A percentile compares a stretch with the other conserved stretches of the same genome.
phyloP scores from a whole-genome alignment of 2,329 filamentous ascomycete genomes.

The Aspergillus sergii region DNA sequence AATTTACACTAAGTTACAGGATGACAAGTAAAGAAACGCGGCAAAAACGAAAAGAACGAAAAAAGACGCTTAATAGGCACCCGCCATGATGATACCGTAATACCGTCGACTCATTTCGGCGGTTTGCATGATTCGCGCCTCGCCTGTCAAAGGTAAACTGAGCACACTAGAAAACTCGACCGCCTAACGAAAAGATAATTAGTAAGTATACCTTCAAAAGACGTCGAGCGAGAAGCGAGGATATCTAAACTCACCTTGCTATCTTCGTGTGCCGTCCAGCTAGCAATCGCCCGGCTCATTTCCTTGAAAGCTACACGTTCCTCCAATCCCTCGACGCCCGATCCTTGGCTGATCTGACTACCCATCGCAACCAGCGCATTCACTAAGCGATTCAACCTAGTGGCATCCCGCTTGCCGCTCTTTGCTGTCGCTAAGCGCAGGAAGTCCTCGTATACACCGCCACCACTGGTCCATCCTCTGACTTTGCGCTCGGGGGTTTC shows the following conservation, averaged over 20 bases:
- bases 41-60: not conserved
- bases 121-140: slow-evolving; percentile 70
- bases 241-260: slow-evolving; percentile 55
- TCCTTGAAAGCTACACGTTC: slow-evolving; percentile 77
- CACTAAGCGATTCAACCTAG: slow-evolving; percentile 48
- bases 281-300: slow-evolving; percentile 75
- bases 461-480: slow-evolving; percentile 75
- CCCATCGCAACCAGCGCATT: slow-evolving; percentile 50
- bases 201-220: not conserved
- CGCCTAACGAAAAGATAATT: slow-evolving; percentile 21
- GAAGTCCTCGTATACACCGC: slow-evolving; percentile 74
- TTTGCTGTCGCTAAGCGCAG: slow-evolving; percentile 51
- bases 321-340: slow-evolving; percentile 57
- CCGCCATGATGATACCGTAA: slow-evolving; percentile 66
- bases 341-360: slow-evolving; percentile 46
- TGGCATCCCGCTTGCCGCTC: slow-evolving; percentile 43
- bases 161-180: slow-evolving; percentile 43
- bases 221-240: not conserved
- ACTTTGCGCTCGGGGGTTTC: slow-evolving; percentile 63
- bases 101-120: slow-evolving; percentile 70
- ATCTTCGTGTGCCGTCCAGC: slow-evolving; percentile 63
- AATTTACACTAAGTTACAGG: slow-evolving; percentile 7
- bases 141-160: slow-evolving; percentile 63
- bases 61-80: slow-evolving; percentile 35
- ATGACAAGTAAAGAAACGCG: not conserved